Base-by-base conservation (phyloP, 352 stramenopile species). In the Stramenopiles sp. region DNA sequence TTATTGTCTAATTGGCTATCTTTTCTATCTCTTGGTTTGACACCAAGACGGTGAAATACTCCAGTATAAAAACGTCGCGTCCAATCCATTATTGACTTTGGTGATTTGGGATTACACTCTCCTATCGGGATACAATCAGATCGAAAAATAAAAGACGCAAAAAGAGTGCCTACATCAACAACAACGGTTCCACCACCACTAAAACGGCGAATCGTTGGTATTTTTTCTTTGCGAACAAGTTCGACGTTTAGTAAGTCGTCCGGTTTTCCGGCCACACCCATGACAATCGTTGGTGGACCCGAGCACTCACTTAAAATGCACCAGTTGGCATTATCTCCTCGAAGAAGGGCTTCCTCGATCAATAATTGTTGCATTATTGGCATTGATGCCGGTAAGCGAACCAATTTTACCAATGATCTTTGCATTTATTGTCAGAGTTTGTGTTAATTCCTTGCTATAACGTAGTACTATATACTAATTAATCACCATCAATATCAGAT, bases 161-260 rank as follows among this genome's bases (percentile, higher is more conserved):
- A 88, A 22, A 83, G 51, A 7, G 71, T 84, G 48, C 67, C 70
- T 39, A 72, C 44, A 56, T 93, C 77, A 34, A 94, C 67, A 21
- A 96, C 81, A 20, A 96, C 81, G 0, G 79, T 96, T 17, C 81
- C 81, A 10, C 79, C 81, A 28, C 81, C 81, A 7, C 64, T 90
- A 56, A 94, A 96, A 36, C 81, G 66, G 55, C 78, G 77, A 29
- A 88, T 56, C 44, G 87, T 61, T 0, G 63, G 60, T 29, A 88
- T 67, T 2, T 57, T 48, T 2, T 36, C 36, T 22, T 36, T 19
- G 5, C 28, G 38, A 15, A 36, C 43, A 23, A 54, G 42, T n/a
- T 41, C 36, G 15, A 50, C 34, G 12, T 56, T 56, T 12, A 56
- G 42, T 6, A 56, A 22, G 22, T 56, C 51, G 2, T 50, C 23